phyloP scores from a whole-genome alignment of 192 early-diverging fungal species.

The Thoreauomyces humboldtii region DNA sequence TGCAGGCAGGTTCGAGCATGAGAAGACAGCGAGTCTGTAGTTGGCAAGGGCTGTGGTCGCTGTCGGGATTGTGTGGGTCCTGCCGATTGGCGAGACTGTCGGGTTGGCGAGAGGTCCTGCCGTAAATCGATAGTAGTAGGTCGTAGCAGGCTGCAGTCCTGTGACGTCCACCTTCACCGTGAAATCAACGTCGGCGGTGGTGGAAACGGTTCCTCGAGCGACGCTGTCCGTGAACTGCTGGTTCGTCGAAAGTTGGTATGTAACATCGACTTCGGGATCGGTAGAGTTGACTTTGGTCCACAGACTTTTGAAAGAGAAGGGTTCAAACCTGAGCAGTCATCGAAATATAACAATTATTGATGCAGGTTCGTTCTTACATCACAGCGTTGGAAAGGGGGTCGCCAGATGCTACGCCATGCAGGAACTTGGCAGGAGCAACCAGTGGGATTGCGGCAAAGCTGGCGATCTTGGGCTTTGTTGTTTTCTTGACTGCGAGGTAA shows the following conservation, averaged over 20 bases:
- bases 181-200: constrained; percentile 34
- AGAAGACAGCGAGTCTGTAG: constrained; percentile 36
- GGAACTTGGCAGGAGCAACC: constrained; percentile 15
- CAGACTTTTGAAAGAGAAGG: no score
- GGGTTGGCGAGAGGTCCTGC: no score
- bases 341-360: no score
- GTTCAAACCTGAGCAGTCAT: no score
- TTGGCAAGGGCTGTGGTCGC: constrained; percentile 11
- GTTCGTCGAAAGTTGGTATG: constrained; percentile 21
- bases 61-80: constrained; percentile 38
- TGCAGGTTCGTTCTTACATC: no score
- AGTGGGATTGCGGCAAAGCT: neutral
- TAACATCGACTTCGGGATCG: constrained; percentile 7
- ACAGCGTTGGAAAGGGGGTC: constrained; percentile 30
- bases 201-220: constrained; percentile 21
- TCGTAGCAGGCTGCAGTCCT: constrained; percentile 29
- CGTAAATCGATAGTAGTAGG: constrained; percentile 39
- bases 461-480: no score
- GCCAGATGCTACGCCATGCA: constrained; percentile 40
- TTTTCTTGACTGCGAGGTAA: neutral
- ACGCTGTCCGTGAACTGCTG: constrained; percentile 10
- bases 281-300: constrained; percentile 41
- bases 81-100: constrained; percentile 23
- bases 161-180: constrained; percentile 42
- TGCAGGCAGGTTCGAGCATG: constrained; percentile 34